A percentile compares a stretch with the other conserved stretches of the same genome.
phyloP scores from a whole-genome alignment of 2,329 filamentous ascomycete genomes.

The Ceratocystis variospora region DNA sequence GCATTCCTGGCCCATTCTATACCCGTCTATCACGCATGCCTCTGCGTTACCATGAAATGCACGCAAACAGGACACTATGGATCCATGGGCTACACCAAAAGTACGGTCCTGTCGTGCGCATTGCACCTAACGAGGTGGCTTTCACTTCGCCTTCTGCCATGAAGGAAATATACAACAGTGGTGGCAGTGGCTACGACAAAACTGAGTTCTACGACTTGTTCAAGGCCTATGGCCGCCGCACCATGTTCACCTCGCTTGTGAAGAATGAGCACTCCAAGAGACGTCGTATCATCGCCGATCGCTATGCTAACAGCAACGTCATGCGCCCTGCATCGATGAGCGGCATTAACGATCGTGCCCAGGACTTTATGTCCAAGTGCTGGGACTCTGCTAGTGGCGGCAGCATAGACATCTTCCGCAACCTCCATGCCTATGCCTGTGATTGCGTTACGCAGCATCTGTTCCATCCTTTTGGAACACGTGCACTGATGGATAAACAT shows the following conservation, averaged over 20 bases:
- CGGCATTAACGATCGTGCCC: slow-evolving; percentile 44
- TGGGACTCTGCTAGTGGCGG: slow-evolving; percentile 28
- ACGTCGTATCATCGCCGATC: slow-evolving; percentile 49
- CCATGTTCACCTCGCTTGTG: slow-evolving; percentile 46
- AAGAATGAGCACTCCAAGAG: slow-evolving; percentile 49
- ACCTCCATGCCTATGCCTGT: slow-evolving; percentile 52
- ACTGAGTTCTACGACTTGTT: slow-evolving; percentile 52
- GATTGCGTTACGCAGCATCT: slow-evolving; percentile 56
- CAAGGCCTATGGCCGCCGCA: slow-evolving; percentile 41
- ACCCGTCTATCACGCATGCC: slow-evolving; percentile 38
- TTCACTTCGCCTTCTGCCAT: slow-evolving; percentile 43
- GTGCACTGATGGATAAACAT: slow-evolving; percentile 40
- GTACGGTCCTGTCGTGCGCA: slow-evolving; percentile 44
- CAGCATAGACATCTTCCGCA: slow-evolving; percentile 49
- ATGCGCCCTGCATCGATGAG: slow-evolving; percentile 40
- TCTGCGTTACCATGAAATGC: slow-evolving; percentile 44
- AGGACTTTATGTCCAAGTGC: slow-evolving; percentile 42
- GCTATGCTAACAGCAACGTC: slow-evolving; percentile 56
- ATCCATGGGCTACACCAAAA: slow-evolving; percentile 42
- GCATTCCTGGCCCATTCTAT: slow-evolving; percentile 36
- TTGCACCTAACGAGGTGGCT: slow-evolving; percentile 45
- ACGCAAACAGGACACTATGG: slow-evolving; percentile 39
- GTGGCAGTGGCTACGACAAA: slow-evolving; percentile 51
- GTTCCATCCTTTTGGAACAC: slow-evolving; percentile 51
- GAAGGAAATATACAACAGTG: slow-evolving; percentile 49